A percentile compares a stretch with the other conserved stretches of the same genome.
Evolutionary conservation across 2,329 filamentous ascomycete species (phyloP).

Genomic region (Nigrograna mackinnonii): DNA sequence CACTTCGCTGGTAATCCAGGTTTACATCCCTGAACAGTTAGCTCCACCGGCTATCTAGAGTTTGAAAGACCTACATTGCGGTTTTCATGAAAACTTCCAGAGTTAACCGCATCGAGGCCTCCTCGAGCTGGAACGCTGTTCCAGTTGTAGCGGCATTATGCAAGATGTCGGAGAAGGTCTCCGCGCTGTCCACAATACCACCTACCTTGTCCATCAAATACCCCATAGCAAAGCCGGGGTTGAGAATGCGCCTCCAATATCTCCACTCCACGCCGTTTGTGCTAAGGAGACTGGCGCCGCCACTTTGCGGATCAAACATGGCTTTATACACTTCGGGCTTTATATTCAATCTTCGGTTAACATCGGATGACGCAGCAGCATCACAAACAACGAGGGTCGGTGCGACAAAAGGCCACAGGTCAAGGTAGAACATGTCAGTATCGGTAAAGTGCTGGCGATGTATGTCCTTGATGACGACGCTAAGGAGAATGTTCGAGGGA

Average conservation of each 20-base stretch:
- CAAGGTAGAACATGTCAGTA: slow-evolving; percentile 4
- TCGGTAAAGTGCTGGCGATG: background rate
- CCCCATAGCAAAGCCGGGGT: slow-evolving; percentile 8
- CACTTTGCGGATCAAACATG: background rate
- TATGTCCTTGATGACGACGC: background rate
- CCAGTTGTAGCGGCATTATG: too few relatives aligned
- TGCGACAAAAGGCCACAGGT: slow-evolving; percentile 1
- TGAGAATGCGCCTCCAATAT: slow-evolving; percentile 10
- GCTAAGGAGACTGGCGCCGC: background rate
- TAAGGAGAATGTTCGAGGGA: background rate
- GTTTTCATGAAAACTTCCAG: background rate
- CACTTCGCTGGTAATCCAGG: too few relatives aligned
- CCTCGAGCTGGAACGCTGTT: background rate
- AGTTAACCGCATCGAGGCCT: background rate
- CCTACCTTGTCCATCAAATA: too few relatives aligned
- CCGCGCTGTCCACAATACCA: too few relatives aligned
- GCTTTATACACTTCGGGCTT: too few relatives aligned
- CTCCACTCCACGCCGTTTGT: background rate
- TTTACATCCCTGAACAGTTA: too few relatives aligned
- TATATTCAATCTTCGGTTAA: too few relatives aligned
- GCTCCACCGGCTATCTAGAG: background rate
- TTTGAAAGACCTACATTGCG: background rate
- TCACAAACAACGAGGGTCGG: background rate
- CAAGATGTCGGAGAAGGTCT: slow-evolving; percentile 7
- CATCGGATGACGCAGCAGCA: background rate